Evolutionary conservation across 805 yeast genomes (phyloP), one percentile per base, ranked within the genome.

Genomic region (Starmerella riodocensis): DNA sequence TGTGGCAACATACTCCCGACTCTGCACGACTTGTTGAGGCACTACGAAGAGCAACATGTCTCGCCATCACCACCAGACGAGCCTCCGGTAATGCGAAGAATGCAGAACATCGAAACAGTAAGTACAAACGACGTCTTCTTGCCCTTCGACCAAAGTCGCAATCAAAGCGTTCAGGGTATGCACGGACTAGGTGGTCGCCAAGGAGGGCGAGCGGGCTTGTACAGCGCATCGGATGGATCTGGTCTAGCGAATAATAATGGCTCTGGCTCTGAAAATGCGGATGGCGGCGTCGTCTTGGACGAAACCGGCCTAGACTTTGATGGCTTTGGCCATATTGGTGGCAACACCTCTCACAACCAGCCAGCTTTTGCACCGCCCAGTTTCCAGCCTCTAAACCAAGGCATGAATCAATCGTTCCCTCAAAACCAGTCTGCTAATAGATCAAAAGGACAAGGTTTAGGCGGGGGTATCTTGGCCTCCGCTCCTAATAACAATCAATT

Each of bases 1-100:
- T 91, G 98, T 64, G 98, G 97, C 22, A 79, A 81, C 56, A 65
- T 78, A 31, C 69, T 91, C 45, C 97, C 97, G 24, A 86, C 94
- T 11, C 65, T 91, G 48, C 98, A 91, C 59, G 98, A 91, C 58
- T 66, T 91, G 45, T 67, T 91, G 47, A 74, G 91, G 52, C 98
- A 91, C 59, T 91, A 91, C 58, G 98, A 91, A 58, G 97, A 91
- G 60, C 84, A 91, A 34, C 98, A 91, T 61, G 86, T 91, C 42
- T 60, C 73, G 4, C 68, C 74, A 21, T 64, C 72, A 20, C 73
- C 76, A n/a, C 72, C 73, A n/a, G 50, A 50, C 13, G 55, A 48
- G 42, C 43, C 52, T 26, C 53, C 53, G 4, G 52, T 50, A 11
- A 43, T 50, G 48, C 46, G 56, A 47, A 60, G 59, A 53, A 67